Conservation (phyloP, 2,329 filamentous ascomycete species). For the Xylaria arbuscula region DNA sequence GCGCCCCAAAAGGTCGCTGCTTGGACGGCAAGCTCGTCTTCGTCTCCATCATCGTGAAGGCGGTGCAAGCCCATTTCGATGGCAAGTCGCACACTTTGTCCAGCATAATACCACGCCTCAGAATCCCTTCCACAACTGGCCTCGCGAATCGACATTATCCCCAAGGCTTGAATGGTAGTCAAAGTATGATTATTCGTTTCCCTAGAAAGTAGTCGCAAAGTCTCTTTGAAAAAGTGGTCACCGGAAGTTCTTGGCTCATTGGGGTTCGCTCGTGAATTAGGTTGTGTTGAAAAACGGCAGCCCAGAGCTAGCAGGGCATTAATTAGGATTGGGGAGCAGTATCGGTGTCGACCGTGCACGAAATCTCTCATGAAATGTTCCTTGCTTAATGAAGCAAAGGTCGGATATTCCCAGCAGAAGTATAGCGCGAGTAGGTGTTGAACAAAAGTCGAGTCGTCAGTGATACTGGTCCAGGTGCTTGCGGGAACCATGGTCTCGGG, state of each 20-base stretch:
- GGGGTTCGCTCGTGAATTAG: conserved; percentile 70
- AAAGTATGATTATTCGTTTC: conserved; percentile 70
- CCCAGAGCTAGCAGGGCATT: conserved; percentile 74
- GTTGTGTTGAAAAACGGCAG: conserved; percentile 75
- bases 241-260: conserved; percentile 73
- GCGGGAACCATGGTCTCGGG: conserved; percentile 58
- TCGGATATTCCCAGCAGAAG: conserved; percentile 82
- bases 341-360: conserved; percentile 67
- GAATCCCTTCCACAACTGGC: conserved; percentile 78
- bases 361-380: conserved; percentile 77
- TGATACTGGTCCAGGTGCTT: conserved; percentile 70
- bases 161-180: conserved; percentile 79
- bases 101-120: conserved; percentile 77
- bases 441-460: conserved; percentile 67
- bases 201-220: conserved; percentile 68
- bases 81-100: conserved; percentile 77
- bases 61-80: conserved; percentile 77
- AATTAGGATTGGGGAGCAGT: conserved; percentile 74
- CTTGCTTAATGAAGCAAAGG: conserved; percentile 77
- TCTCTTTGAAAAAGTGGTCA: conserved; percentile 79
- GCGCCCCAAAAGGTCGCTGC: conserved; percentile 72
- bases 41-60: conserved; percentile 59
- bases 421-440: conserved; percentile 73
- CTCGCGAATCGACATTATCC: conserved; percentile 80
- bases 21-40: conserved; percentile 68